phyloP scores from a whole-genome alignment of 1,284 basidiomycete species.

The Ustilago curta region DNA sequence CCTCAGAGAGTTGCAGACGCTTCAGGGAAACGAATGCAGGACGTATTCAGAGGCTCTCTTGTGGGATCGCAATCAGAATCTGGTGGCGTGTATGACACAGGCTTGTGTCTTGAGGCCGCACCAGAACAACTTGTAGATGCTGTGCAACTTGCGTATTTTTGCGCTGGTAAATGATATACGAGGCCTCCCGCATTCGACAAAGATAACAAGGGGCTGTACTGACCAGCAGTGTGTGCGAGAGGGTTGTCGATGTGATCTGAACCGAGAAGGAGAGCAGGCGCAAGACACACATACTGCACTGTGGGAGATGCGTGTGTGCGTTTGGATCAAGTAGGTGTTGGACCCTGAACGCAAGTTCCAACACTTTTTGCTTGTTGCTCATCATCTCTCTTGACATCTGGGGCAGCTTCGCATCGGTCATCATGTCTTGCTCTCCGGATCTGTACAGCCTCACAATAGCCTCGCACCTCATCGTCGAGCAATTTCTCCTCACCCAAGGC shows the following conservation, averaged over 20 bases:
- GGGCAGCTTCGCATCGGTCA: background rate
- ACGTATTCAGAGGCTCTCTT: conserved; percentile 51
- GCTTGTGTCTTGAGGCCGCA: conserved; percentile 46
- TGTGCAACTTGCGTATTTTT: too few relatives aligned
- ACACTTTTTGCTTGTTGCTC: background rate
- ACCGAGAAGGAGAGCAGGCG: too few relatives aligned
- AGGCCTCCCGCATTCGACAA: too few relatives aligned
- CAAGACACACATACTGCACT: too few relatives aligned
- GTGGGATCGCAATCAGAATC: conserved; percentile 39
- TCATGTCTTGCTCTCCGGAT: conserved; percentile 24
- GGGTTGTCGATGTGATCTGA: too few relatives aligned
- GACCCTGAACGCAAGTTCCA: conserved; percentile 21
- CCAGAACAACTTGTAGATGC: conserved; percentile 7
- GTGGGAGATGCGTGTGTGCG: background rate
- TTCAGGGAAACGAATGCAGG: conserved; percentile 45
- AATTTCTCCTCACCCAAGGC: conserved; percentile 40
- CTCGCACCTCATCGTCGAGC: conserved; percentile 51
- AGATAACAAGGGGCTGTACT: too few relatives aligned
- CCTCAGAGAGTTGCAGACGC: conserved; percentile 55
- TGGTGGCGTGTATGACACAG: conserved; percentile 54
- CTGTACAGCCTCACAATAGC: conserved; percentile 32
- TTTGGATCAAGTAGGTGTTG: background rate
- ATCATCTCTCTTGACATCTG: background rate
- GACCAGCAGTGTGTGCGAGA: too few relatives aligned
- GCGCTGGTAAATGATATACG: too few relatives aligned